Evolutionary conservation across 306 rosid genomes (phyloP), one percentile per base, ranked within the genome.

Genomic region (Alnus glutinosa): DNA sequence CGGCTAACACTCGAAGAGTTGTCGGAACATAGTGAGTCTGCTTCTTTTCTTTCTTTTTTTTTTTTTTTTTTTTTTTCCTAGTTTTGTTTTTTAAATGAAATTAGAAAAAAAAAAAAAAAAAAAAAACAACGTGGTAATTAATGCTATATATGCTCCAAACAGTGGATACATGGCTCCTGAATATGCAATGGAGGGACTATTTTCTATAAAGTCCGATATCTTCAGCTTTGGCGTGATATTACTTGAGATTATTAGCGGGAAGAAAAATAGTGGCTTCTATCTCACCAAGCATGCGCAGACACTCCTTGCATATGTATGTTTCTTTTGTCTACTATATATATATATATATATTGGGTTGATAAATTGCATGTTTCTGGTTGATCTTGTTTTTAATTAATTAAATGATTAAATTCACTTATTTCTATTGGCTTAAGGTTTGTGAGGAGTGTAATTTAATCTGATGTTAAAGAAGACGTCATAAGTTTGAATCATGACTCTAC

Each of bases 121-220:
- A 42, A 42, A 42, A 42, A 42, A 42, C 46, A 42, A 4, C 1
- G 46, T 42, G 28, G 28, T 23, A 23, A 23, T 23, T 23, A 42
- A 42, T 42, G 46, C 8, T 4, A 42, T 42, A 42, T 55, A 42
- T 71, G 71, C 46, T 68, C 50, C 37, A 0, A 59, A 48, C 58
- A 87, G 89, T 46, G 93, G 91, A 57, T 89, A 89, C 42, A 87
- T 89, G 88, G 78, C 90, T 73, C 88, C 90, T 18, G 85, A 85
- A 34, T 87, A 87, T 72, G 87, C 90, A 4, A 84, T 87, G 86
- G 80, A 77, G 57, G 88, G 88, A 15, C 55, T 84, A 46, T 82
- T 79, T 36, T 87, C 85, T 1, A 61, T 75, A 16, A 87, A 87
- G 47, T 87, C 87, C 3, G 90, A 82, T 72, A 85, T 85, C 70